These are phyloP conservation scores for Akebia trifoliata DNA, from an alignment of 164 flowering plant genomes.

Conservation along the genomic window DNA sequence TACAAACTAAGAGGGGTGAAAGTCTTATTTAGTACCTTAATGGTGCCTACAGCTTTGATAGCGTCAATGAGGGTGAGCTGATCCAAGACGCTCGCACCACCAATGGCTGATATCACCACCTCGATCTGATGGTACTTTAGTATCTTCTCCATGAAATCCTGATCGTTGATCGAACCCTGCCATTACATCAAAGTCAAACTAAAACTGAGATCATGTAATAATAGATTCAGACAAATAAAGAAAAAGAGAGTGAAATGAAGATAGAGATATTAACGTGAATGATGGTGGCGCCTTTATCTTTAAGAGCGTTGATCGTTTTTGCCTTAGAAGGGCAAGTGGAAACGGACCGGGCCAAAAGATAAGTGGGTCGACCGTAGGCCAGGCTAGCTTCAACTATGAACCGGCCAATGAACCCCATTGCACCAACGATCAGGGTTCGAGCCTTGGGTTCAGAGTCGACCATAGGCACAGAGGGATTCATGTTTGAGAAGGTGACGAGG, in stretches of 20 bases:
- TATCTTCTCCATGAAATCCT: slow-evolving; percentile 37
- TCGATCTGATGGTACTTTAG: slow-evolving; percentile 45
- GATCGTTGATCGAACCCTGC: slow-evolving; percentile 47
- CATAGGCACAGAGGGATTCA: no score
- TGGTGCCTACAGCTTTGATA: slow-evolving; percentile 44
- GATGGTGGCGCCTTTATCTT: slow-evolving; percentile 48
- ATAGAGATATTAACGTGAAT: slow-evolving; percentile 24
- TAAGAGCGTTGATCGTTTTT: slow-evolving; percentile 25
- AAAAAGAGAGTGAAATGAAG: not conserved
- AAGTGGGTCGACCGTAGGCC: slow-evolving; percentile 37
- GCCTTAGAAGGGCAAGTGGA: slow-evolving; percentile 25
- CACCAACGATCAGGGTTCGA: slow-evolving; percentile 41
- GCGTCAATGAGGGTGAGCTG: slow-evolving; percentile 45
- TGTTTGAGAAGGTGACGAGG: no score
- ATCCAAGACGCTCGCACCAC: slow-evolving; percentile 38
- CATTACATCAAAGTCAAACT: not conserved
- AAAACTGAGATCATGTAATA: not conserved
- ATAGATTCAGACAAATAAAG: no score
- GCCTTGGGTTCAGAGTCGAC: no score
- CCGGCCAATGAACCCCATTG: slow-evolving; percentile 63
- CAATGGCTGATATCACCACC: slow-evolving; percentile 60
- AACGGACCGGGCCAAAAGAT: slow-evolving; percentile 30
- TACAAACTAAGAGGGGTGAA: no score
- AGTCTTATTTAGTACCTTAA: no score
- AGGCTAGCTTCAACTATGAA: slow-evolving; percentile 55